Conservation (phyloP, 371 early-diverging fungal genomes). For the Catenaria anguillulae region DNA sequence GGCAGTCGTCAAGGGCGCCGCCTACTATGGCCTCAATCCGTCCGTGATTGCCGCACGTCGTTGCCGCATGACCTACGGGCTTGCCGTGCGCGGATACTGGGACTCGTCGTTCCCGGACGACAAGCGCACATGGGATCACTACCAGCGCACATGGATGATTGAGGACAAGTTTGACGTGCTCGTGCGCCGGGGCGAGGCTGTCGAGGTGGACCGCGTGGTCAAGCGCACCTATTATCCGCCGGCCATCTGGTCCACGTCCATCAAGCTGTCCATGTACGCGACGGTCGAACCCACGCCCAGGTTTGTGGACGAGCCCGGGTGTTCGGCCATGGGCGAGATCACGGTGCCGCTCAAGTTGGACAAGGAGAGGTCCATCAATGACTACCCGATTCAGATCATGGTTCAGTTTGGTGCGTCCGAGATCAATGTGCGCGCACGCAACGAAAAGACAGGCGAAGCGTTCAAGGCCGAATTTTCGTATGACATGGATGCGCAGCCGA, state of each 20-base stretch:
- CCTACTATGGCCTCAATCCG: neutral
- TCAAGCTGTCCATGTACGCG: neutral
- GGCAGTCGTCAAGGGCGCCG: slow-evolving; percentile 1
- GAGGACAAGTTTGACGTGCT: slow-evolving; percentile 3
- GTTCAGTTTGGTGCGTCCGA: neutral
- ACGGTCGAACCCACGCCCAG: neutral
- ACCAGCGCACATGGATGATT: neutral
- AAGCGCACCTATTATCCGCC: neutral
- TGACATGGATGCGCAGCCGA: no score
- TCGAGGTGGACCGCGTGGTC: neutral
- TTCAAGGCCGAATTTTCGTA: neutral
- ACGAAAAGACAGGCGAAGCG: neutral
- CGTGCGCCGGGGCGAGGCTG: neutral
- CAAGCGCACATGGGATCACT: neutral
- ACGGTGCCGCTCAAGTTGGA: neutral
- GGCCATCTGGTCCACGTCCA: neutral
- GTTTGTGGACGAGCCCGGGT: neutral
- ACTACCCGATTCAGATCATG: neutral
- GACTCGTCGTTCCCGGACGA: neutral
- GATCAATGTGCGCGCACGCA: neutral
- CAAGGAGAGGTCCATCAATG: neutral
- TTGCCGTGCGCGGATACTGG: slow-evolving; percentile 1
- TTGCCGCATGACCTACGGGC: neutral
- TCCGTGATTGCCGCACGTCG: neutral
- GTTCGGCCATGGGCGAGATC: neutral